Evolutionary conservation across 768 basidiomycete genomes (phyloP), one percentile per base, ranked within the genome.

Genomic region (Bullera alba): DNA sequence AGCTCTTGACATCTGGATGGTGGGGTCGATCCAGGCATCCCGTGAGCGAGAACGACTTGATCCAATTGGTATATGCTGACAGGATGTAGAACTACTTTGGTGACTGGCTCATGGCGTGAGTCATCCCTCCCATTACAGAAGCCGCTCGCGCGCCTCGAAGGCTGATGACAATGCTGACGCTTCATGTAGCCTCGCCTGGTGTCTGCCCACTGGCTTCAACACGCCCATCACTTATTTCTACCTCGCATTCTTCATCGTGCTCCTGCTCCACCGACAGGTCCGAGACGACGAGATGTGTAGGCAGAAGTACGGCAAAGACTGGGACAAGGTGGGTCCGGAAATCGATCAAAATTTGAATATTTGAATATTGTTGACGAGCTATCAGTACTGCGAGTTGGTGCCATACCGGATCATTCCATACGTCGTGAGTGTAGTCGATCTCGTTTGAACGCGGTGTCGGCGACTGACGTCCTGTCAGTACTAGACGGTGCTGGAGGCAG

Each of bases 141-240:
- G 15, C 12, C 45, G 17, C 15, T 25, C 14, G 4, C 27, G 15
- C 22, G 4, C 5, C 17, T 22, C 44, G 35, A 30, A 43, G n/a
- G n/a, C n/a, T n/a, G n/a, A n/a, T n/a, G 29, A 26, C 22, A 21
- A 3, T 22, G 54, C 34, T 47, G 28, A 46, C 42, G 16, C 4
- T 2, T 46, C 19, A 19, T 42, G 5, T 37, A 70, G 68, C 48
- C 62, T 66, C 44, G 84, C 90, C 0, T 97, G 93, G 92, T 95
- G 84, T 58, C 80, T 97, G 15, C 89, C 95, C 1, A 92, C 90
- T 0, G 89, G 87, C 8, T 90, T 95, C 72, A 76, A 80, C 32
- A 90, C 89, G 0, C 93, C 93, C 17, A 79, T 97, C 67, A 91
- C 95, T 6, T 99, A 97, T 76, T 99, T 92, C 77, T 97, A 97